A percentile compares a stretch with the other conserved stretches of the same genome.
Evolutionary conservation across 805 yeast species (phyloP).

Genomic region (Saturnispora sekii): DNA sequence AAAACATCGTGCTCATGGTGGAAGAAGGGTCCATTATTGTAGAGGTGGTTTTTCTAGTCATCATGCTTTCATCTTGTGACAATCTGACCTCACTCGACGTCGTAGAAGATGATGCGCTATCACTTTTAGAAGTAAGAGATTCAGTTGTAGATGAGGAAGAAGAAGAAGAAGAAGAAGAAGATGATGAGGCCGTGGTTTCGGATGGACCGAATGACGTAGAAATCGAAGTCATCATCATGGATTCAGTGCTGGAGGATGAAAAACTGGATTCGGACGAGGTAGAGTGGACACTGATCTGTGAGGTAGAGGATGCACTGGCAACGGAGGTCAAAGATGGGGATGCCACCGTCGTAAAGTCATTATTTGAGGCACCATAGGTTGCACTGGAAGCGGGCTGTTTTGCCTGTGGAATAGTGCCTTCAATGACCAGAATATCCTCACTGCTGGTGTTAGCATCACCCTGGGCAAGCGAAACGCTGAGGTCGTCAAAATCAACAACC

Average conservation of each 20-base stretch:
- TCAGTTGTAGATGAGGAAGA: neutral
- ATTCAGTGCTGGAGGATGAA: neutral
- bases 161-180: slow-evolving; percentile 1
- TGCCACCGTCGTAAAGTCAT: slow-evolving; percentile 5
- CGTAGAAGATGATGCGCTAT: too few relatives aligned
- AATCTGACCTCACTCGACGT: too few relatives aligned
- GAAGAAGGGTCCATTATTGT: too few relatives aligned
- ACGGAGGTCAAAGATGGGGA: slow-evolving; percentile 7
- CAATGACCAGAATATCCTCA: slow-evolving; percentile 30
- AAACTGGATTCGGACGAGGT: neutral
- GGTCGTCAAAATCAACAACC: slow-evolving; percentile 44
- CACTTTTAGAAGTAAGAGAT: neutral
- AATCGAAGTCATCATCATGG: neutral
- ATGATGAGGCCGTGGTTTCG: neutral
- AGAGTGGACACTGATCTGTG: neutral
- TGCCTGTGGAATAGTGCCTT: slow-evolving; percentile 25
- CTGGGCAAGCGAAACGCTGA: slow-evolving; percentile 37
- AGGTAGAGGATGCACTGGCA: neutral
- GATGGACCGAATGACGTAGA: neutral
- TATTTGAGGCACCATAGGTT: slow-evolving; percentile 10
- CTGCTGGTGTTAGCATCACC: slow-evolving; percentile 27
- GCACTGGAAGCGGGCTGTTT: slow-evolving; percentile 4
- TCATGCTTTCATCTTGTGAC: too few relatives aligned
- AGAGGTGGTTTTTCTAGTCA: too few relatives aligned
- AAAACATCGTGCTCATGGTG: too few relatives aligned